Conservation (phyloP, 257 asterid species). For the Gentiana straminea region DNA sequence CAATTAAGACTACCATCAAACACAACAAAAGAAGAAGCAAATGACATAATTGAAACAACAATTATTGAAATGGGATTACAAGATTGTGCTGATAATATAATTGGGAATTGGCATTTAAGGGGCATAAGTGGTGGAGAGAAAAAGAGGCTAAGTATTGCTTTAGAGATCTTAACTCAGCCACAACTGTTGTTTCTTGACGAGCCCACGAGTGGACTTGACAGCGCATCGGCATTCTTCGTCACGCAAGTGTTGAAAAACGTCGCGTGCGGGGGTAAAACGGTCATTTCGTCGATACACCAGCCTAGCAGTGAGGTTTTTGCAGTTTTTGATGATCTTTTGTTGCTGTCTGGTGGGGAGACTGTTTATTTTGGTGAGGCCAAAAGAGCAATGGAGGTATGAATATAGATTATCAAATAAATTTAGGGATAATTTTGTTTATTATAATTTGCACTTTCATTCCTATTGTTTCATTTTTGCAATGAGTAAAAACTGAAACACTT, state of each 20-base stretch:
- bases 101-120: conserved; percentile 88
- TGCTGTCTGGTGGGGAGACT: conserved; percentile 62
- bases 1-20: conserved; percentile 48
- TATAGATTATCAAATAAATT: too few relatives aligned
- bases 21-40: conserved; percentile 24
- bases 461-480: too few relatives aligned
- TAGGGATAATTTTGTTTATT: too few relatives aligned
- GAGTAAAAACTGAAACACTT: too few relatives aligned
- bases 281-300: conserved; percentile 81
- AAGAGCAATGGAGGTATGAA: conserved; percentile 45
- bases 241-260: conserved; percentile 50
- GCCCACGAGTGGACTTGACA: conserved; percentile 83
- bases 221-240: conserved; percentile 81
- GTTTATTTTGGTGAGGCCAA: conserved; percentile 70
- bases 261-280: conserved; percentile 52
- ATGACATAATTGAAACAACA: conserved; percentile 33
- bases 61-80: conserved; percentile 63
- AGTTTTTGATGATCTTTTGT: conserved; percentile 62
- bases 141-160: conserved; percentile 81
- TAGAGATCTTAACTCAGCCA: conserved; percentile 78
- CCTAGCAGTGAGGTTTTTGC: conserved; percentile 94
- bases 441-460: too few relatives aligned
- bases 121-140: conserved; percentile 95
- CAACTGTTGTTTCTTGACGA: conserved; percentile 64
- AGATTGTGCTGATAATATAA: conserved; percentile 59